Percentiles rank a stretch among this genome's conserved stretches.
Conservation (phyloP, 2,329 filamentous ascomycete species). For the Monosporascus ibericus region DNA sequence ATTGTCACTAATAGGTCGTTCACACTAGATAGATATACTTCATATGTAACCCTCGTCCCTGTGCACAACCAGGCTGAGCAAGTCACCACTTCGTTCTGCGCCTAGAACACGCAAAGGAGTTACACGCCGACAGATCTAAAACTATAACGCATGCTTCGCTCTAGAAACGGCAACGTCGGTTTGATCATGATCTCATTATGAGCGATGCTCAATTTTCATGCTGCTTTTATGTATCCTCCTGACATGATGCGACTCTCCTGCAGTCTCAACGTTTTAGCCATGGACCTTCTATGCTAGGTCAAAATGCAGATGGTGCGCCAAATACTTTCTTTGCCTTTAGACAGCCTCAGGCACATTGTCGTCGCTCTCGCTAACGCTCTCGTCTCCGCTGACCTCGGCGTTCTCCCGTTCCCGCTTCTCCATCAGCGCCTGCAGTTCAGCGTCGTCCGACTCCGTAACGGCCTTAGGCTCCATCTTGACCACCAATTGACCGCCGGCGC, state of each 20-base stretch:
- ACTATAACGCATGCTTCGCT: neutral
- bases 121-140: too few species aligned
- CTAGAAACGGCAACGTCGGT: neutral
- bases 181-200: neutral
- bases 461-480: conserved; percentile 99
- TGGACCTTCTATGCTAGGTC: conserved; percentile 2
- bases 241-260: neutral
- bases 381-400: conserved; percentile 94
- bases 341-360: conserved; percentile 64
- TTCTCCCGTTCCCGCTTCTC: conserved; percentile 98
- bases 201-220: neutral
- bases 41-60: too few species aligned
- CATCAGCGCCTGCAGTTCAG: conserved; percentile 95
- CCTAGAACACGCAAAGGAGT: too few species aligned
- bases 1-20: too few species aligned
- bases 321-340: conserved; percentile 18
- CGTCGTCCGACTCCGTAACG: conserved; percentile 96
- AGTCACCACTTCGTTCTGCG: too few species aligned
- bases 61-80: too few species aligned
- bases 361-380: conserved; percentile 92
- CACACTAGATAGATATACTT: too few species aligned
- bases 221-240: neutral
- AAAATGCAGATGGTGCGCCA: neutral
- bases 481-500: conserved; percentile 69
- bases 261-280: neutral